Base-by-base conservation (phyloP, 345 rosid genomes). In the Brassica nigra region DNA sequence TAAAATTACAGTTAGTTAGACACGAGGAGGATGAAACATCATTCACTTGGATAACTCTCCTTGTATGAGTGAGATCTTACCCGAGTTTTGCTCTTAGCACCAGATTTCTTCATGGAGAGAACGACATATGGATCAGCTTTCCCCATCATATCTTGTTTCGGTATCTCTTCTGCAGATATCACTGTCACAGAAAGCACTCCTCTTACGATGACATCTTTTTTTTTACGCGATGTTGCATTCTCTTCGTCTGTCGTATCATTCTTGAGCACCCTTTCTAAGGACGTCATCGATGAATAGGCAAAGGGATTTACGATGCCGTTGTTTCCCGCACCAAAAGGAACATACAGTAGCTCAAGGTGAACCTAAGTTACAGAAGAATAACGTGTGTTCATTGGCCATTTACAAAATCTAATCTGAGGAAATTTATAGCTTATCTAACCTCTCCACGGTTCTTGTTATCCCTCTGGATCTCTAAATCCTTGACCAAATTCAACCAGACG, bases 401-500 rank as follows among this genome's bases (percentile, higher is more conserved):
- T 44, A 42, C 6, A 68, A n/a, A 5, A 18, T 62, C 9, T 47
- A 34, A 59, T 67, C 23, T 33, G 64, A 33, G 58, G 58, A 36
- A 10, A n/a, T 14, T 68, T 66, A 8, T 63, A 62, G 55, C 62
- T 39, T 54, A 39, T 62, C 84, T 82, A 69, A 96, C 99, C 98
- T 90, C 86, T 63, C 99, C 99, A 81, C 99, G 83, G 81, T 87
- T 33, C 86, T 91, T 93, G 70, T 78, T 93, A 85, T 96, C 99
- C 86, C 98, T 90, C 82, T 92, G 97, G 85, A 96, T 73, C 79
- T 90, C 98, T 85, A 96, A 87, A 86, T 96, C 99, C 82, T 96
- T 96, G 70, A 96, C 98, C 75, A 96, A 83, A 79, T 90, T 90
- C 87, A 96, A 83, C 99, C 99, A 96, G 62, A 92, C 90, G 87